phyloP scores from a whole-genome alignment of 176 grass and related monocot genomes.

The Cenchrus purpureus region DNA sequence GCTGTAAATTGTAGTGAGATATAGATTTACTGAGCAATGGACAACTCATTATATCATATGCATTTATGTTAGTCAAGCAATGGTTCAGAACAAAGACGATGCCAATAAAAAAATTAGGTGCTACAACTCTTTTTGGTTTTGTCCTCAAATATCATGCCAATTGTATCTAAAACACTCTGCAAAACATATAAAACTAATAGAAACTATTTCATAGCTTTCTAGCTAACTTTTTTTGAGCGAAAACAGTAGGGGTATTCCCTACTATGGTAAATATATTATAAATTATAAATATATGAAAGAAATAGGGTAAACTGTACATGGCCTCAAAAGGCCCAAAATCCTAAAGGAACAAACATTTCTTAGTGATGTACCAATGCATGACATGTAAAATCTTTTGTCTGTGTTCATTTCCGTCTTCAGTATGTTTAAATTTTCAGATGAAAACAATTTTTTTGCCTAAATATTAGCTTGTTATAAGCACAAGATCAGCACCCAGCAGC shows the following conservation, averaged over 20 bases:
- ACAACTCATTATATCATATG: neutral
- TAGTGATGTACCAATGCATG: neutral
- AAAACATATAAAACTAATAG: neutral
- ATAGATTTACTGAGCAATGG: conserved; percentile 17
- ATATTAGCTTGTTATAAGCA: neutral
- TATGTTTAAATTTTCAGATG: neutral
- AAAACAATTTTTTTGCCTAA: conserved; percentile 1
- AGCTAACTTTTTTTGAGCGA: neutral
- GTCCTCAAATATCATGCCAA: neutral
- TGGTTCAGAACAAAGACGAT: neutral
- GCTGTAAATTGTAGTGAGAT: neutral
- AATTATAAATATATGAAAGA: neutral
- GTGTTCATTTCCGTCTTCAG: neutral
- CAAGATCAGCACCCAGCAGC: neutral
- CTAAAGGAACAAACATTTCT: neutral
- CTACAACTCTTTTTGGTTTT: neutral
- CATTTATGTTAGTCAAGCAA: neutral
- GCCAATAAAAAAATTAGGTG: neutral
- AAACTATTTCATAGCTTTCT: neutral
- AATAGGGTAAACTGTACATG: neutral
- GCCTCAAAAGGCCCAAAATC: neutral
- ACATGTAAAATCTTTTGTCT: neutral
- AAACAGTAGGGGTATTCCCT: too few relatives aligned
- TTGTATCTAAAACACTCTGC: conserved; percentile 11
- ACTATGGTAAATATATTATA: neutral